Evolutionary conservation across 2,329 filamentous ascomycete genomes (phyloP).

Genomic region (Elsinoe ampelina): DNA sequence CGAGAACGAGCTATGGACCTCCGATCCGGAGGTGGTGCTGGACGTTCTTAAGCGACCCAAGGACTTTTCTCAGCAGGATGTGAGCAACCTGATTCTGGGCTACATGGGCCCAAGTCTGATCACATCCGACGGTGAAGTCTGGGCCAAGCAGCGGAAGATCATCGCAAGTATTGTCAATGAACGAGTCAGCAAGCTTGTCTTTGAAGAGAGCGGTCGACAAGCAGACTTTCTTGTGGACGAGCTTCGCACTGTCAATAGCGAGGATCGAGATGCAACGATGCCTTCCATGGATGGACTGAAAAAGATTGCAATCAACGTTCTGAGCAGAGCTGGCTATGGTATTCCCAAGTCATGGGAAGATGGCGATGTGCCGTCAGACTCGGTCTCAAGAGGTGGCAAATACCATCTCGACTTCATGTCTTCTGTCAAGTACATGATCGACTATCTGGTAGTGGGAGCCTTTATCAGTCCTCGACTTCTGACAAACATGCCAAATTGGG

Average conservation of each 20-base stretch:
- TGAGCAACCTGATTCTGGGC: background rate
- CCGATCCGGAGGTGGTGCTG: background rate
- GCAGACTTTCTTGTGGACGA: background rate
- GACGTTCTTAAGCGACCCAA: background rate
- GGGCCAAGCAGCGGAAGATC: constrained; percentile 26
- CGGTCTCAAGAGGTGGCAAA: constrained; percentile 17
- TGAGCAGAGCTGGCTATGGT: constrained; percentile 26
- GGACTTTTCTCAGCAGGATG: background rate
- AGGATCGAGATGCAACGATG: background rate
- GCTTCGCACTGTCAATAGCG: background rate
- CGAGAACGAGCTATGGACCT: background rate
- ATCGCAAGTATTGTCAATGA: constrained; percentile 27
- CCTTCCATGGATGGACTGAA: constrained; percentile 25
- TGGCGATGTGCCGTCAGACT: constrained; percentile 14
- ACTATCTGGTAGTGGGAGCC: constrained; percentile 19
- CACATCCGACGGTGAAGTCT: constrained; percentile 21
- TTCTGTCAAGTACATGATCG: constrained; percentile 23
- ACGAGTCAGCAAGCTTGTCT: constrained; percentile 25
- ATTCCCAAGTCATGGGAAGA: constrained; percentile 21
- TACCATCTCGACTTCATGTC: constrained; percentile 19
- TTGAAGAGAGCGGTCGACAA: constrained; percentile 20
- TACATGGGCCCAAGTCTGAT: constrained; percentile 23
- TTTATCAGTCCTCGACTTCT: constrained; percentile 22
- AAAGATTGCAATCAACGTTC: constrained; percentile 27
- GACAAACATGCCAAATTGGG: constrained; percentile 20